Evolutionary conservation across 106 monocot species (phyloP).

Genomic region (Allium fistulosum): DNA sequence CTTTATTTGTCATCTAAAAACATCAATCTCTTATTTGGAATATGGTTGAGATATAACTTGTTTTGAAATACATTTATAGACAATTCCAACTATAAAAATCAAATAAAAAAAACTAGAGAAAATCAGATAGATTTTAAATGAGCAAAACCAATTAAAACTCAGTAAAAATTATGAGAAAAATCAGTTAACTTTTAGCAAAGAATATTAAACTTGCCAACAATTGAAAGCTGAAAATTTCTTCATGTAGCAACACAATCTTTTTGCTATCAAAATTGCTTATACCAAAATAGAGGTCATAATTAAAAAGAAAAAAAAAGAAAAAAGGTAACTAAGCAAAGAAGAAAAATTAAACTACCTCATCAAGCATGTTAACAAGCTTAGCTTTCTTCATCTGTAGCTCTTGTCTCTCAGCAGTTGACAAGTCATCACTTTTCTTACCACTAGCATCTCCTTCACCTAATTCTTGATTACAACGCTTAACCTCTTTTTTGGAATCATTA

Average conservation of each 20-base stretch:
- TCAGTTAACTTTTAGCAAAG: background rate
- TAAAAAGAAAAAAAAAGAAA: background rate
- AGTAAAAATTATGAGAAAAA: background rate
- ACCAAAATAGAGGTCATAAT: background rate
- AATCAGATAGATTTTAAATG: background rate
- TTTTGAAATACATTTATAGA: background rate
- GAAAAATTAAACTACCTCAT: conserved; percentile 31
- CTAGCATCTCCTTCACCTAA: conserved; percentile 1
- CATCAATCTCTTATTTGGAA: background rate
- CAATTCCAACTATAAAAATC: background rate
- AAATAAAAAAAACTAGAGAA: too few relatives aligned
- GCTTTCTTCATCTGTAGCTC: conserved; percentile 73
- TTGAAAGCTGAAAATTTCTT: background rate
- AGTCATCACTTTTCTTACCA: conserved; percentile 7
- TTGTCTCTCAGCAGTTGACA: conserved; percentile 39
- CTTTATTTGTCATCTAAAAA: too few relatives aligned
- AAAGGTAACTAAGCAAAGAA: background rate
- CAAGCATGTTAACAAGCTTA: conserved; percentile 50
- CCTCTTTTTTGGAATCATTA: background rate
- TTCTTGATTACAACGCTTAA: background rate
- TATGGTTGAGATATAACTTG: background rate
- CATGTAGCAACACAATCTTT: background rate
- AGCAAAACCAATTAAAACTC: background rate
- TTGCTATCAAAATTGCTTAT: background rate
- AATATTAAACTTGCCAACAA: background rate